phyloP scores from a whole-genome alignment of 352 stramenopile species.

The Globisporangium nagaii region DNA sequence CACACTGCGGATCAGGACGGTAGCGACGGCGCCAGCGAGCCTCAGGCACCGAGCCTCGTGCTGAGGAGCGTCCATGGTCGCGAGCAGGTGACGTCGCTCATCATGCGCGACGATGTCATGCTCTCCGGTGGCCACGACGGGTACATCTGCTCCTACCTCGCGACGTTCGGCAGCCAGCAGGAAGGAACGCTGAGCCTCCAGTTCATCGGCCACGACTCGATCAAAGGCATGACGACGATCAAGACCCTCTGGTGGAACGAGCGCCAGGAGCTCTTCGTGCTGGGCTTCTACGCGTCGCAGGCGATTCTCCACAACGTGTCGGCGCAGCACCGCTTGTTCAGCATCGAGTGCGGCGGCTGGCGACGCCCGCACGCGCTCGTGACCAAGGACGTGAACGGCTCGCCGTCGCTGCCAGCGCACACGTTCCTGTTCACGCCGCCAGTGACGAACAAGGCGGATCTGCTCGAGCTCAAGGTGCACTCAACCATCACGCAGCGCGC shows the following conservation, averaged over 20 bases:
- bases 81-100: constrained; percentile 58
- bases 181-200: constrained; percentile 24
- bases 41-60: constrained; percentile 18
- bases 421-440: constrained; percentile 69
- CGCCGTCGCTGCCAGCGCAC: constrained; percentile 34
- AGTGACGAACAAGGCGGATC: constrained; percentile 35
- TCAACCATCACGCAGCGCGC: constrained; percentile 23
- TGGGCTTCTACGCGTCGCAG: constrained; percentile 74
- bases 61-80: constrained; percentile 57
- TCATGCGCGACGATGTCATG: constrained; percentile 34
- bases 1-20: background rate
- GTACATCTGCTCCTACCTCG: constrained; percentile 60
- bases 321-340: constrained; percentile 69
- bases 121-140: constrained; percentile 78
- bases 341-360: constrained; percentile 78
- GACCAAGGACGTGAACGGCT: background rate
- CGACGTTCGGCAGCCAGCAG: constrained; percentile 11
- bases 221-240: constrained; percentile 75
- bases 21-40: background rate
- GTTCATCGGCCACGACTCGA: constrained; percentile 50
- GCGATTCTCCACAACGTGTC: constrained; percentile 74
- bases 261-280: constrained; percentile 56
- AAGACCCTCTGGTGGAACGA: constrained; percentile 52
- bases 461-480: constrained; percentile 65
- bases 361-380: constrained; percentile 65